Percentiles rank a stretch among this genome's conserved stretches.
phyloP scores from a whole-genome alignment of 805 yeast genomes.

The Spathaspora arborariae region DNA sequence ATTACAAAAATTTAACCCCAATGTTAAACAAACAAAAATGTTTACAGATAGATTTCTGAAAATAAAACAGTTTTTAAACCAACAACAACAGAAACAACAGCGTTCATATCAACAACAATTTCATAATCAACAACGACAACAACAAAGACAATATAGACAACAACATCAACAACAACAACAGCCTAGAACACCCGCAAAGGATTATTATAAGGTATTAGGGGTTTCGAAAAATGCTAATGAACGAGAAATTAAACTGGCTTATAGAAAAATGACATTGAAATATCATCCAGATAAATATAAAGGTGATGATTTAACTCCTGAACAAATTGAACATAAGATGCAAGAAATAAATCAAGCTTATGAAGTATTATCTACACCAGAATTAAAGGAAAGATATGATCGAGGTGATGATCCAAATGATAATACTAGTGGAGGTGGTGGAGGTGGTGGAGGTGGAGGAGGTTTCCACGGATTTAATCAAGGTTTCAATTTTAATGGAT shows the following conservation, averaged over 20 bases:
- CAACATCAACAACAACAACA: conserved; percentile 28
- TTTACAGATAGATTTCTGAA: conserved; percentile 30
- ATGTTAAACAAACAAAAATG: conserved; percentile 37
- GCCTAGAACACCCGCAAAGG: conserved; percentile 44
- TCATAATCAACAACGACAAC: conserved; percentile 31
- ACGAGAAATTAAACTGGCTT: conserved; percentile 73
- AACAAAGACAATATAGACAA: conserved; percentile 29
- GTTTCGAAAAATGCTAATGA: conserved; percentile 64
- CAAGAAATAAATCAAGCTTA: conserved; percentile 92
- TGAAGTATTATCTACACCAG: conserved; percentile 72
- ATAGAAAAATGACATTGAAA: conserved; percentile 70
- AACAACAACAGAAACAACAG: conserved; percentile 39
- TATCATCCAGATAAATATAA: conserved; percentile 92
- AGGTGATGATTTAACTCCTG: conserved; percentile 57
- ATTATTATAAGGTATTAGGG: conserved; percentile 77
- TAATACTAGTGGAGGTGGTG: conserved; percentile 15
- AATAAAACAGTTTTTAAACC: conserved; percentile 31
- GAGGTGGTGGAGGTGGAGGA: background rate
- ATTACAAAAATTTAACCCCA: conserved; percentile 29
- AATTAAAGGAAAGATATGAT: conserved; percentile 64
- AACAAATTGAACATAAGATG: conserved; percentile 77
- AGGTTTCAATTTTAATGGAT: conserved; percentile 11
- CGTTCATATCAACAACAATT: conserved; percentile 45
- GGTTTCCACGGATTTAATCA: conserved; percentile 3
- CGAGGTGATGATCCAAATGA: conserved; percentile 52